Base-by-base conservation (phyloP, 768 basidiomycete genomes). In the Mycena pura region DNA sequence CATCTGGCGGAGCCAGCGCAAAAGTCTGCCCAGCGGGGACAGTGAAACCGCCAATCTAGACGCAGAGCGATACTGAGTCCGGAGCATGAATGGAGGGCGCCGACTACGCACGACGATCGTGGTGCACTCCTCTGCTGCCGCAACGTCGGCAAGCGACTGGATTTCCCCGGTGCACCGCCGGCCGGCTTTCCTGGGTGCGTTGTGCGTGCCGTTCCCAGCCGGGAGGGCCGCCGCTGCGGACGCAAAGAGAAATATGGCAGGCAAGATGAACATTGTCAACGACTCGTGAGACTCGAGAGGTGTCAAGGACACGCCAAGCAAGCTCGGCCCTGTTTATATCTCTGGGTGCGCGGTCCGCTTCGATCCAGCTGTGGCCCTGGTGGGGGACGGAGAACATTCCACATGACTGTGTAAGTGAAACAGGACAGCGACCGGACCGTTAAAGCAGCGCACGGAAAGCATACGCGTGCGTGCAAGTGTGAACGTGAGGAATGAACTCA, bases 21-120 rank as follows among this genome's bases (percentile, higher is more conserved):
- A 64, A 64, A 3, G 63, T 64, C 25, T 60, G 34, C 14, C 65
- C 63, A 14, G 65, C 65, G 1, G 65, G 65, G 3, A 67, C 65
- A 19, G 65, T 67, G 19, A 67, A 67, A 11, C 65, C 65, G 8
- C 63, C 63, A 19, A 67, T 67, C 65, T 67, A 25, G n/a, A n/a
- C n/a, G n/a, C n/a, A n/a, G 21, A 34, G 7, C 9, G 25, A 15
- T 17, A 38, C 15, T 27, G 1, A 28, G 8, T 3, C 17, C 10
- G 1, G 9, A 14, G n/a, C 5, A 31, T 6, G 22, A 9, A 2
- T 19, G 38, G 2, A 14, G 25, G 7, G 11, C 15, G 1, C 19
- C 22, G 15, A 21, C 6, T 13, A 39, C 63, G 10, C 59, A 65
- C 63, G 13, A 62, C 60, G 28, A 67, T 67, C 11, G 66, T 67